Conservation (phyloP, 2,329 filamentous ascomycete genomes). For the Thelonectria rubi region DNA sequence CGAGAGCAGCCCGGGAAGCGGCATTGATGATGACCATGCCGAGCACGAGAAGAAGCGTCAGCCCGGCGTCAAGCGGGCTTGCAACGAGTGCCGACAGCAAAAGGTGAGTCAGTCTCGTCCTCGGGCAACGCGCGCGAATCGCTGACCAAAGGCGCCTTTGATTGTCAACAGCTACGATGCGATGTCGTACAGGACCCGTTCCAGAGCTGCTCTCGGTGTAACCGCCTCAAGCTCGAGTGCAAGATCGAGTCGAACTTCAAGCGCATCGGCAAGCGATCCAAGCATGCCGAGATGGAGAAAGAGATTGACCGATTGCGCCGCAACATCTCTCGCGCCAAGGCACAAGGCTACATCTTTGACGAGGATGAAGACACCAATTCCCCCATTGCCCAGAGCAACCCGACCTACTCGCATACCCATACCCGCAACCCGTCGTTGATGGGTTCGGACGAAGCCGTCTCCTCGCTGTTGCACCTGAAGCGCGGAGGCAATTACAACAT, state of each 20-base stretch:
- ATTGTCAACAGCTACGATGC: conserved; percentile 72
- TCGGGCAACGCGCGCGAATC: not conserved
- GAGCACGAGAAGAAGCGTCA: conserved; percentile 70
- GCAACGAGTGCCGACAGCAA: conserved; percentile 86
- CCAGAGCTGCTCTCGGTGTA: conserved; percentile 78
- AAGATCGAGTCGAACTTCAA: conserved; percentile 91
- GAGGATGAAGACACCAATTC: conserved; percentile 68
- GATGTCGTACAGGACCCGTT: conserved; percentile 86
- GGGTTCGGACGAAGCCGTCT: conserved; percentile 75
- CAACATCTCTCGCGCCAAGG: conserved; percentile 66
- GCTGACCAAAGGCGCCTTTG: conserved; percentile 22
- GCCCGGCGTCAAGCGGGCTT: conserved; percentile 79
- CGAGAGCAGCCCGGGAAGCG: conserved; percentile 70
- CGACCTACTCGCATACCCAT: conserved; percentile 67
- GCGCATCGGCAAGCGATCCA: conserved; percentile 81
- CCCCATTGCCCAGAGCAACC: conserved; percentile 61
- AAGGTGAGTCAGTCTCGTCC: conserved; percentile 67
- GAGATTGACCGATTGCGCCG: conserved; percentile 77
- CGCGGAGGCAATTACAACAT: conserved; percentile 70
- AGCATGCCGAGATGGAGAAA: conserved; percentile 87
- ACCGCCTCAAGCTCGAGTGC: conserved; percentile 81
- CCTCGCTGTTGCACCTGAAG: conserved; percentile 72
- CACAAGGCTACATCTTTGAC: conserved; percentile 65
- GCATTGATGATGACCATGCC: conserved; percentile 61
- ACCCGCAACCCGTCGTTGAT: conserved; percentile 71